phyloP scores from a whole-genome alignment of 306 rosid species.

The Pterocarpus santalinus region DNA sequence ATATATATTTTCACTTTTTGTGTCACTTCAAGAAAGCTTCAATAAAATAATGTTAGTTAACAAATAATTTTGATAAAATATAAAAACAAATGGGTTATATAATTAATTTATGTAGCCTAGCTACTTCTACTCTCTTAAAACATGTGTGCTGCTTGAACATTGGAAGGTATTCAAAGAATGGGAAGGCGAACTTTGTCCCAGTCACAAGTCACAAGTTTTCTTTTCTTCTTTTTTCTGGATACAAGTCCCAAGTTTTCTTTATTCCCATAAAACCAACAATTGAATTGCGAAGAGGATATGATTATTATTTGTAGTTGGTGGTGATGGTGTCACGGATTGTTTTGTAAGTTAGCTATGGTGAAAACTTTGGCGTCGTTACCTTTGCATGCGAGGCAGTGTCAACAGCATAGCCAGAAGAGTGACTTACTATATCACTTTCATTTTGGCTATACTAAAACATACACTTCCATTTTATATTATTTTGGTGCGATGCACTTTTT shows the following conservation, averaged over 20 bases:
- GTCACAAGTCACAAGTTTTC: too few relatives aligned
- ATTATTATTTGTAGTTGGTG: conserved; percentile 26
- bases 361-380: neutral
- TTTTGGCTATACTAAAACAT: neutral
- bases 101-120: neutral
- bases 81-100: too few relatives aligned
- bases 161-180: neutral
- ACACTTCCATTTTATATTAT: neutral
- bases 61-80: too few relatives aligned
- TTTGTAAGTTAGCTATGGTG: conserved; percentile 7
- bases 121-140: neutral
- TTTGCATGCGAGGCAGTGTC: conserved; percentile 3
- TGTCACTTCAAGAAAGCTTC: neutral
- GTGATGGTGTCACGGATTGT: conserved; percentile 22
- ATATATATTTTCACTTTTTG: neutral
- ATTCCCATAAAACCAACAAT: neutral
- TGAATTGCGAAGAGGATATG: neutral
- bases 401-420: neutral
- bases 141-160: neutral
- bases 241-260: neutral
- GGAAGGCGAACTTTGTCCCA: neutral
- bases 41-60: neutral
- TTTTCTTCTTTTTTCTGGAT: too few relatives aligned
- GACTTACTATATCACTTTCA: neutral
- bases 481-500: too few relatives aligned